These are phyloP conservation scores for Euphorbia tirucalli DNA, from an alignment of 345 rosid genomes.

Conservation along the genomic window DNA sequence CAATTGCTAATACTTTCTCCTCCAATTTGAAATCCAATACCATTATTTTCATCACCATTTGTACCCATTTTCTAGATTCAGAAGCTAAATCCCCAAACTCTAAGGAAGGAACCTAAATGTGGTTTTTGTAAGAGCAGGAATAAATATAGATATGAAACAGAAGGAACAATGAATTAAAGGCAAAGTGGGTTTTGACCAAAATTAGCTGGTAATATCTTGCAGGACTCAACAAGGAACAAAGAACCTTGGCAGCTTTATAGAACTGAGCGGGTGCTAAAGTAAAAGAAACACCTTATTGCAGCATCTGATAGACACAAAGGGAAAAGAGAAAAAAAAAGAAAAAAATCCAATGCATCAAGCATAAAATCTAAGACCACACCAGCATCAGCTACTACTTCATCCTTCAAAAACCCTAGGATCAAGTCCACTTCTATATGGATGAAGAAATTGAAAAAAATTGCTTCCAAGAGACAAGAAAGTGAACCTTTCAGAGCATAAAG, in stretches of 20 bases:
- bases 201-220: slow-evolving; percentile 53
- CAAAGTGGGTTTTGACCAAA: slow-evolving; percentile 51
- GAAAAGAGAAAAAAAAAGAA: slow-evolving; percentile 37
- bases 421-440: slow-evolving; percentile 34
- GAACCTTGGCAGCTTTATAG: slow-evolving; percentile 64
- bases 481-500: slow-evolving; percentile 96
- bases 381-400: slow-evolving; percentile 44
- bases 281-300: slow-evolving; percentile 44
- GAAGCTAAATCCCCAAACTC: slow-evolving; percentile 31
- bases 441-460: slow-evolving; percentile 41
- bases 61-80: slow-evolving; percentile 45
- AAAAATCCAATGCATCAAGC: slow-evolving; percentile 54
- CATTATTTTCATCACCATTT: slow-evolving; percentile 47
- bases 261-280: slow-evolving; percentile 47
- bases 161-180: slow-evolving; percentile 25
- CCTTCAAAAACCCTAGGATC: slow-evolving; percentile 39
- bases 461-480: slow-evolving; percentile 63
- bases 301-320: slow-evolving; percentile 48
- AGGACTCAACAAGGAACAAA: slow-evolving; percentile 70
- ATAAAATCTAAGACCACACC: slow-evolving; percentile 50
- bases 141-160: slow-evolving; percentile 21
- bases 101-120: slow-evolving; percentile 16
- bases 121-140: slow-evolving; percentile 22
- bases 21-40: slow-evolving; percentile 47
- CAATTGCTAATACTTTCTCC: slow-evolving; percentile 41